phyloP scores from a whole-genome alignment of 2,329 filamentous ascomycete genomes.

The Karstenula rhodostoma region DNA sequence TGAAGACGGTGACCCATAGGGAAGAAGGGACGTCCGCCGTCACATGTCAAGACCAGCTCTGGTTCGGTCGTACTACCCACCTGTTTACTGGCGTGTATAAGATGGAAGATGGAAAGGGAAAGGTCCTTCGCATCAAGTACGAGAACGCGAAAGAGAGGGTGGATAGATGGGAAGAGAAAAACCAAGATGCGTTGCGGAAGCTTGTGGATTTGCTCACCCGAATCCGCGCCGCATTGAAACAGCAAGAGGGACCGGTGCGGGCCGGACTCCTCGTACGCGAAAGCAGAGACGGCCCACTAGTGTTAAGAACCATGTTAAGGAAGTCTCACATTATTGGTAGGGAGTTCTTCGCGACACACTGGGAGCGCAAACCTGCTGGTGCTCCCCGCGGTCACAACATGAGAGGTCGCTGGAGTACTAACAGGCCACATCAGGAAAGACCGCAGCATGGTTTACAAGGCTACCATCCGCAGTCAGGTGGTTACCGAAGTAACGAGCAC shows the following conservation, averaged over 20 bases:
- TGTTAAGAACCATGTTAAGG: slow-evolving; percentile 4
- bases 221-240: slow-evolving; percentile 23
- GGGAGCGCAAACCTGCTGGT: slow-evolving; percentile 8
- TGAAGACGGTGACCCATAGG: slow-evolving; percentile 30
- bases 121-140: slow-evolving; percentile 22
- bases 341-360: slow-evolving; percentile 9
- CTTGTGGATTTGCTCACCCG: slow-evolving; percentile 28
- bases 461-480: neutral
- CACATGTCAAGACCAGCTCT: slow-evolving; percentile 38
- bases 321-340: slow-evolving; percentile 10
- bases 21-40: slow-evolving; percentile 15
- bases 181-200: slow-evolving; percentile 34
- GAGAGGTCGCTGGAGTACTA: neutral
- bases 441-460: neutral
- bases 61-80: slow-evolving; percentile 41
- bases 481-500: neutral
- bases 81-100: slow-evolving; percentile 34
- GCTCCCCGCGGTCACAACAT: neutral
- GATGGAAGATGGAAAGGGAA: slow-evolving; percentile 17
- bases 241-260: slow-evolving; percentile 21
- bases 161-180: slow-evolving; percentile 30
- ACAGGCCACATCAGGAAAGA: neutral
- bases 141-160: slow-evolving; percentile 29
- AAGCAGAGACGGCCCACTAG: slow-evolving; percentile 4
- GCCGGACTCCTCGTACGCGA: slow-evolving; percentile 3